Evolutionary conservation across 306 rosid genomes (phyloP), one percentile per base, ranked within the genome.

Genomic region (Vachellia pachyceras): DNA sequence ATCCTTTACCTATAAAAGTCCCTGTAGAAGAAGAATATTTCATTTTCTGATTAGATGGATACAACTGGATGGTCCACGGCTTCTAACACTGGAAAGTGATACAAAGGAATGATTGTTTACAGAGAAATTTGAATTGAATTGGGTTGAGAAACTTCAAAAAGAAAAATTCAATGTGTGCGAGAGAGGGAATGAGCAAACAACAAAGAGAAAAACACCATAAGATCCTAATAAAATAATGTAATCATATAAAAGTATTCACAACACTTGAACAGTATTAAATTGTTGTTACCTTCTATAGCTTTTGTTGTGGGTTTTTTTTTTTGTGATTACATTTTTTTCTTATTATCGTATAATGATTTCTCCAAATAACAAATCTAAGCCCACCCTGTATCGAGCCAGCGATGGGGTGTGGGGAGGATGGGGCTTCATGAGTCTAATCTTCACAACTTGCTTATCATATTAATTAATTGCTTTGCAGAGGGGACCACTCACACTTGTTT

Each of bases 61-160:
- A 82, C 92, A 90, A 82, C 91, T 91, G 91, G 81, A 88, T 87
- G 91, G 90, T 86, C 89, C 87, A 69, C 46, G 72, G 22, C 77
- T 84, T 69, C 74, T 36, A 54, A 60, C 69, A 44, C 36, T 8
- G 76, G 90, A 85, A 84, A 78, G 87, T 73, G 86, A 87, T 76
- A 17, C 81, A 13, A 77, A 68, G 65, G 83, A 84, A 80, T 82
- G 80, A 81, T 77, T 86, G 83, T 79, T 87, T 67, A 63, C 47
- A 68, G 66, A 23, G 61, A 33, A 69, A 44, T 18, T 68, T 71
- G 68, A 78, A 64, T 57, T 20, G 12, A 22, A 22, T 55, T 47
- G 47, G 45, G 68, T 39, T 40, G 23, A 25, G 46, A 82, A 22
- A 69, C 36, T 15, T 36, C 25, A 37, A 22, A 42, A 10, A 3